Conservation (phyloP, 257 asterid genomes). For the Ligustrum vulgare region DNA sequence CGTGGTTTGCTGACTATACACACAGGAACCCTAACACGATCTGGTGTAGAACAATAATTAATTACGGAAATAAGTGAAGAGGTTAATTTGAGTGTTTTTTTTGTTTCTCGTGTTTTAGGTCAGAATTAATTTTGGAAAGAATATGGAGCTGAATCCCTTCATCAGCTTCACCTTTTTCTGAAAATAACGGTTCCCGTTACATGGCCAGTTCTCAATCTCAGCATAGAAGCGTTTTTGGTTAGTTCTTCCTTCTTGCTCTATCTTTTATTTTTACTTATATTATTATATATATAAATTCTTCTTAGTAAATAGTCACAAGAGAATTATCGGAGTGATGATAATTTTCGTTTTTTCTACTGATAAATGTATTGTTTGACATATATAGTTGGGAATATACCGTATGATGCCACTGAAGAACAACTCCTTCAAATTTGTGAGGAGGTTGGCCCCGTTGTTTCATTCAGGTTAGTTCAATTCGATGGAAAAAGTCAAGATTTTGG, state of each 20-base stretch:
- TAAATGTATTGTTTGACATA: conserved; percentile 12
- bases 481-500: neutral
- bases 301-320: neutral
- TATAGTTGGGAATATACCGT: conserved; percentile 94
- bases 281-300: neutral
- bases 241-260: conserved; percentile 20
- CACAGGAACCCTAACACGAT: neutral
- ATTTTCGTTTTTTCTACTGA: conserved; percentile 1
- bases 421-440: conserved; percentile 93
- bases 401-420: conserved; percentile 95
- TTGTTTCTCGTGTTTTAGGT: neutral
- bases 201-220: conserved; percentile 65
- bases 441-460: conserved; percentile 95
- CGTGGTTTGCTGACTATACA: neutral
- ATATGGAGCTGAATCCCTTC: conserved; percentile 27
- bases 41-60: neutral
- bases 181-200: conserved; percentile 6
- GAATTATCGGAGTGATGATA: neutral
- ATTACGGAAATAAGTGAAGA: neutral
- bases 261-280: neutral
- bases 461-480: conserved; percentile 57
- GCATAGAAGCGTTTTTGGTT: conserved; percentile 93
- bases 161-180: conserved; percentile 30
- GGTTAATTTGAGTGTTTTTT: neutral
- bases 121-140: neutral